phyloP scores from a whole-genome alignment of 768 basidiomycete genomes.

The Psilocybe subaeruginosa region DNA sequence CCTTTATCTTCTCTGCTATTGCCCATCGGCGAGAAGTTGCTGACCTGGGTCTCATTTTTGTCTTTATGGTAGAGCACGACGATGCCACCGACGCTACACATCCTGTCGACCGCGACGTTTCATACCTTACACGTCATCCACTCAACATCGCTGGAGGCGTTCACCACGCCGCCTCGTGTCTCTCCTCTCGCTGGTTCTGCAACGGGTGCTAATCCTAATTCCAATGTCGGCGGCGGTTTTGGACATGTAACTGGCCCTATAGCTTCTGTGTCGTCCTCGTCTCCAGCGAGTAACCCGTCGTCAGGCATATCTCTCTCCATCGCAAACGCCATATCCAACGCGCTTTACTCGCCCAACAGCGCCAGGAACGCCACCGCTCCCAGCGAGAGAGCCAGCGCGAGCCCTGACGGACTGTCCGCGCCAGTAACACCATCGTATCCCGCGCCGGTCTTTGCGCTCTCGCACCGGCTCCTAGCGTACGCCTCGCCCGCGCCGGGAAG shows the following conservation, averaged over 20 bases:
- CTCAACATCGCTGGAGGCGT: constrained; percentile 47
- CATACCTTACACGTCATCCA: constrained; percentile 52
- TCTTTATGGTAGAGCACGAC: constrained; percentile 52
- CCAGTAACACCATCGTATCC: constrained; percentile 20
- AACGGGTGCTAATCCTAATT: not conserved
- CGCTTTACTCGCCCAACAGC: constrained; percentile 4
- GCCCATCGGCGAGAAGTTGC: not conserved
- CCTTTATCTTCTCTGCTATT: not conserved
- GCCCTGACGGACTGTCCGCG: not conserved
- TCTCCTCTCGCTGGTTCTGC: constrained; percentile 17
- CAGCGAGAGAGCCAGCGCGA: not conserved
- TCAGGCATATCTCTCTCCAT: constrained; percentile 8
- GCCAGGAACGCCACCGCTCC: not conserved
- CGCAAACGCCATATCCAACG: constrained; percentile 16
- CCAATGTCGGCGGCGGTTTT: no score
- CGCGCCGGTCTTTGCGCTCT: constrained; percentile 62
- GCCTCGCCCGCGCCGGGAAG: constrained; percentile 29
- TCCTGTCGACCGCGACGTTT: constrained; percentile 60
- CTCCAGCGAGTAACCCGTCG: not conserved
- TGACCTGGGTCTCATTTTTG: not conserved
- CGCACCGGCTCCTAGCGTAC: constrained; percentile 66
- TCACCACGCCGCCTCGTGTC: constrained; percentile 33
- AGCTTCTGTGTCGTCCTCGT: no score
- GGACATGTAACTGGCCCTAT: no score
- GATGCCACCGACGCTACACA: constrained; percentile 53